Evolutionary conservation across 2,329 filamentous ascomycete species (phyloP).

Genomic region (Lachnellula arida): DNA sequence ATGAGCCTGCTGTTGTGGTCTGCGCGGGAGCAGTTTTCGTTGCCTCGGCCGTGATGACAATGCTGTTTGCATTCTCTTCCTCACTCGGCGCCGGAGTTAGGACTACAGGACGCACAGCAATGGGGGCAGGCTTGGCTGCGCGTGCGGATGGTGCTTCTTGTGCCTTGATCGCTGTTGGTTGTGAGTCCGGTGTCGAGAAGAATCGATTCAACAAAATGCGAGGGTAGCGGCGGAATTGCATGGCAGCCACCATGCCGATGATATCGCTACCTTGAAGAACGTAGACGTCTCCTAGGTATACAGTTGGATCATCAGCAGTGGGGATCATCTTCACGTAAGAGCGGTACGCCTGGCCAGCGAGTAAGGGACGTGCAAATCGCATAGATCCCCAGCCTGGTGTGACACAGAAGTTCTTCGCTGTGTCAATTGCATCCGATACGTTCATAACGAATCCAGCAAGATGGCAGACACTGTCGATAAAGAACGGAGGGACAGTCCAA

Average conservation of each 20-base stretch:
- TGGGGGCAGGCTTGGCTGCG: no score
- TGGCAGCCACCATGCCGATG: conserved; percentile 31
- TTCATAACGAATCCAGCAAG: conserved; percentile 57
- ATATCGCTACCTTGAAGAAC: conserved; percentile 33
- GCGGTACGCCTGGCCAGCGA: conserved; percentile 38
- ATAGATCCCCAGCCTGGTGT: conserved; percentile 54
- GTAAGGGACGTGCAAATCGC: conserved; percentile 42
- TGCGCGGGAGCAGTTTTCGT: no score
- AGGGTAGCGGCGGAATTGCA: conserved; percentile 37
- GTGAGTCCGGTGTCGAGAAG: no score
- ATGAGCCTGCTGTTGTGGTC: no score
- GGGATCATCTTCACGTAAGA: conserved; percentile 40
- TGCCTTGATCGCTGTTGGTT: no score
- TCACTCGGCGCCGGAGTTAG: no score
- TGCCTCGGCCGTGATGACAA: no score
- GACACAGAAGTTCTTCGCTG: conserved; percentile 49
- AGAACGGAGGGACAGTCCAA: conserved; percentile 44
- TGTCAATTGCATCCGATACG: conserved; percentile 36
- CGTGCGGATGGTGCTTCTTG: no score
- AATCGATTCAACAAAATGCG: conserved; percentile 32
- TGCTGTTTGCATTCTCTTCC: no score
- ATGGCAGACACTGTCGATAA: conserved; percentile 53
- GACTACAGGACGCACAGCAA: no score
- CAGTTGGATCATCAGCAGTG: conserved; percentile 24
- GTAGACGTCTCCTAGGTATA: conserved; percentile 35